Conservation (phyloP, 2,329 filamentous ascomycete species). For the Ascomycota sp. region DNA sequence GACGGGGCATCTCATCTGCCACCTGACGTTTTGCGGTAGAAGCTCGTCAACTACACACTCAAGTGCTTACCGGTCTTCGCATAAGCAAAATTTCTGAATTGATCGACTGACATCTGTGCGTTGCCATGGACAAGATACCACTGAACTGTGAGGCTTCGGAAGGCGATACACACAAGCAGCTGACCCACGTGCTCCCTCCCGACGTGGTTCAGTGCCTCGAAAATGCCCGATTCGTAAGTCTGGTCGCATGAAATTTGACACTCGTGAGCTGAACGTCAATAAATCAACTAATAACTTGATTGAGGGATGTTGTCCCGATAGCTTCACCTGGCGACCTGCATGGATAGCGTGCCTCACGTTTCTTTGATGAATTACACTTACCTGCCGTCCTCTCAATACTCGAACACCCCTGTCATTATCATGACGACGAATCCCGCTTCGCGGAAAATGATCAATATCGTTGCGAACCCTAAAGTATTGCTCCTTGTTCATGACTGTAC, state of each 20-base stretch:
- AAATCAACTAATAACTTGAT: neutral
- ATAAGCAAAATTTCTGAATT: no score
- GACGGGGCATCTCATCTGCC: no score
- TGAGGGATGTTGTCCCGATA: slow-evolving; percentile 13
- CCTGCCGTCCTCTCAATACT: slow-evolving; percentile 54
- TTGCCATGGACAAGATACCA: slow-evolving; percentile 39
- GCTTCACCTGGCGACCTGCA: slow-evolving; percentile 89
- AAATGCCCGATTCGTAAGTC: slow-evolving; percentile 74
- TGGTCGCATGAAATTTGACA: neutral
- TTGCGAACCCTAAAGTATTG: slow-evolving; percentile 67
- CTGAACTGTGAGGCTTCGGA: slow-evolving; percentile 56
- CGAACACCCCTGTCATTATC: slow-evolving; percentile 60
- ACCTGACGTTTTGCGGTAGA: no score
- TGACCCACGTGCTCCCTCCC: slow-evolving; percentile 46
- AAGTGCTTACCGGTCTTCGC: no score
- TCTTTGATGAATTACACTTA: slow-evolving; percentile 99
- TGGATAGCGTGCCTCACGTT: slow-evolving; percentile 64
- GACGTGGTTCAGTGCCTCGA: slow-evolving; percentile 82
- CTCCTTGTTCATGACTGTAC: slow-evolving; percentile 82
- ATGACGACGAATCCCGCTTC: slow-evolving; percentile 72
- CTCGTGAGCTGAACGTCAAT: neutral
- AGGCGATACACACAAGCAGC: slow-evolving; percentile 46
- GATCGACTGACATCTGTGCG: neutral
- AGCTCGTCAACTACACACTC: no score
- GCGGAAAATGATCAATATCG: slow-evolving; percentile 61